phyloP scores from a whole-genome alignment of 2,329 filamentous ascomycete species.

The Calonectria leucothoes region DNA sequence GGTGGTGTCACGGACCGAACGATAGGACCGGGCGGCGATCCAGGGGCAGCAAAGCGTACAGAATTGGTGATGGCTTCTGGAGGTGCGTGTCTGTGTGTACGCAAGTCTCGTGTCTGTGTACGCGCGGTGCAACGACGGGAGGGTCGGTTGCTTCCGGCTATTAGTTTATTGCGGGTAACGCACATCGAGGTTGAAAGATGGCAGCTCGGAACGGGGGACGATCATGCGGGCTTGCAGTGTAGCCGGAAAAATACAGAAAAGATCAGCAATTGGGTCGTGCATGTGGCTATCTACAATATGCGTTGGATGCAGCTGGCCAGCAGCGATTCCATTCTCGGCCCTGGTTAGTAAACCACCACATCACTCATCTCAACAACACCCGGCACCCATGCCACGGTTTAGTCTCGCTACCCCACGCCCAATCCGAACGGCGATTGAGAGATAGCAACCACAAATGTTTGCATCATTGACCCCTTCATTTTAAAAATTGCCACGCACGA shows the following conservation, averaged over 20 bases:
- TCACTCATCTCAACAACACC: neutral
- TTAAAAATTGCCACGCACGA: neutral
- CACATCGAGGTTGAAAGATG: neutral
- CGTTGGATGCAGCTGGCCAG: neutral
- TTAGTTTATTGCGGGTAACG: neutral
- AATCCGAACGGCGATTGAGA: neutral
- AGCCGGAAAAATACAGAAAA: neutral
- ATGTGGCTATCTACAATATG: neutral
- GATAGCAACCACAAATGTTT: neutral
- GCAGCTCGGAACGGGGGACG: neutral
- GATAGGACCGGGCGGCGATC: constrained; percentile 1
- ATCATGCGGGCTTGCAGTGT: neutral
- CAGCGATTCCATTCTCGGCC: neutral
- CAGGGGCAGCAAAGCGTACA: neutral
- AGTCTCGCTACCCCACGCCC: neutral
- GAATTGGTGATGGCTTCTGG: neutral
- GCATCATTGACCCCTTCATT: neutral
- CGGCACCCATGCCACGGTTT: neutral
- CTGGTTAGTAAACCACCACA: neutral
- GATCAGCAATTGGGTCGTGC: neutral
- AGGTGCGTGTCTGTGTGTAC: neutral
- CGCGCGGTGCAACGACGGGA: neutral
- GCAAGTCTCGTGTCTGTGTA: neutral
- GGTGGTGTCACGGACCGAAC: constrained; percentile 4
- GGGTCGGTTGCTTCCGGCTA: constrained; percentile 1